Evolutionary conservation across 2,329 filamentous ascomycete species (phyloP).

Genomic region (Diplodia sapinea): DNA sequence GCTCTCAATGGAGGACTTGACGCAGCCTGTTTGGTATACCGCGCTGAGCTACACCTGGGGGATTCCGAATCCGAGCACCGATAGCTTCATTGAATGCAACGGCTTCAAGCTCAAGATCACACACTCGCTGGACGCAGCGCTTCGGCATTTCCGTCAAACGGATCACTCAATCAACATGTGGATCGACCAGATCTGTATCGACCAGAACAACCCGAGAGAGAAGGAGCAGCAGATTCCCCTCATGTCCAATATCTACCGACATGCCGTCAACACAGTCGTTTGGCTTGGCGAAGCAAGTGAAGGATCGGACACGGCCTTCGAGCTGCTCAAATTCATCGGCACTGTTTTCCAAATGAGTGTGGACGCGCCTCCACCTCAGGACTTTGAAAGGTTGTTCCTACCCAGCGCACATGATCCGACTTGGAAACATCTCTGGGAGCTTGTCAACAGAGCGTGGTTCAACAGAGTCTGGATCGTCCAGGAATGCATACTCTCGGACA

Average conservation of each 20-base stretch:
- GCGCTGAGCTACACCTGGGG: slow-evolving; percentile 40
- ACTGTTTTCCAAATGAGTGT: slow-evolving; percentile 35
- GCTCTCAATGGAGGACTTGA: slow-evolving; percentile 32
- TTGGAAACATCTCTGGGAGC: slow-evolving; percentile 36
- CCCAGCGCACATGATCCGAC: slow-evolving; percentile 32
- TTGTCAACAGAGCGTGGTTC: slow-evolving; percentile 38
- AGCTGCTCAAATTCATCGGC: slow-evolving; percentile 34
- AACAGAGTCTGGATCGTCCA: slow-evolving; percentile 39
- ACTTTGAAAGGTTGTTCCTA: slow-evolving; percentile 36
- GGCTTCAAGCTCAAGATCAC: slow-evolving; percentile 34
- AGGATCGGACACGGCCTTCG: slow-evolving; percentile 34
- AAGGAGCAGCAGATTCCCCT: slow-evolving; percentile 39
- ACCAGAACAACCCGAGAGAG: slow-evolving; percentile 37
- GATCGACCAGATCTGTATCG: slow-evolving; percentile 39
- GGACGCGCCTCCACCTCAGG: slow-evolving; percentile 33
- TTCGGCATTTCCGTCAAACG: slow-evolving; percentile 34
- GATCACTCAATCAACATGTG: slow-evolving; percentile 37
- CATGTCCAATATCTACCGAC: slow-evolving; percentile 39
- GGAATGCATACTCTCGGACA: slow-evolving; percentile 37
- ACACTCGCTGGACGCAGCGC: slow-evolving; percentile 35
- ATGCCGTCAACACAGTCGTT: slow-evolving; percentile 40
- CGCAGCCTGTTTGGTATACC: slow-evolving; percentile 37
- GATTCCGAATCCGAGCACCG: background rate
- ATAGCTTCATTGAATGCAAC: background rate
- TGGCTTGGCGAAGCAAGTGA: slow-evolving; percentile 38